Evolutionary conservation across 768 basidiomycete genomes (phyloP), one percentile per base, ranked within the genome.

Genomic region (Boletus tomentosulus): DNA sequence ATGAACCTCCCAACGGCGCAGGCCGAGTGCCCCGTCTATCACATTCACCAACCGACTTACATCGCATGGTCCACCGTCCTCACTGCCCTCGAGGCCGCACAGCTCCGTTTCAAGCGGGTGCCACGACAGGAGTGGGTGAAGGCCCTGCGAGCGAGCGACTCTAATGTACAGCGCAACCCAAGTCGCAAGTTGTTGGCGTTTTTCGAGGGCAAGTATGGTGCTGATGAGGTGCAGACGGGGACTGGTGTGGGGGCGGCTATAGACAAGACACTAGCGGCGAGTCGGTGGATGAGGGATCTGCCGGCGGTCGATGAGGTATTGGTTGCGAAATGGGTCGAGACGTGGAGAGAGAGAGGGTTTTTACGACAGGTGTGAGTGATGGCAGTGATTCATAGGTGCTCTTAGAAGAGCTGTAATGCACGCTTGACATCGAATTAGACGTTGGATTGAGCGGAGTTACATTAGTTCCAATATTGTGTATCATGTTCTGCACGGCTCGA

Each of bases 271-370:
- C 19, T 60, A 16, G 42, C 34, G 8, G 43, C 24, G 37, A 66
- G 67, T 51, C 42, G 38, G 41, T 62, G 56, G 49, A 38, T 66
- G 50, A 54, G 59, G 45, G 54, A 51, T 5, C 54, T 47, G 6
- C 62, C 62, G 1, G 55, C 56, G 16, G 51, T 47, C 1, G 57
- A 51, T 11, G 58, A 66, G 2, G 68, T 51, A 24, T 54, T 79
- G 34, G 73, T 79, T 2, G 66, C 59, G 15, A 73, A 74, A 39
- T 79, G 78, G 78, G 68, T 74, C 1, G 60, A 50, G 16, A 64
- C 70, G 13, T 80, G 78, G 78, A 70, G 69, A 52, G 61, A 69
- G 46, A 70, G 67, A 13, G 72, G 73, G 13, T 79, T 80, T 58
- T 53, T 69, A 46, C 48, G 25, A 16, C 48, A 11, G 25, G 39